These are phyloP conservation scores for Vitis hybrid DNA, from an alignment of 177 flowering plant genomes.

Conservation along the genomic window DNA sequence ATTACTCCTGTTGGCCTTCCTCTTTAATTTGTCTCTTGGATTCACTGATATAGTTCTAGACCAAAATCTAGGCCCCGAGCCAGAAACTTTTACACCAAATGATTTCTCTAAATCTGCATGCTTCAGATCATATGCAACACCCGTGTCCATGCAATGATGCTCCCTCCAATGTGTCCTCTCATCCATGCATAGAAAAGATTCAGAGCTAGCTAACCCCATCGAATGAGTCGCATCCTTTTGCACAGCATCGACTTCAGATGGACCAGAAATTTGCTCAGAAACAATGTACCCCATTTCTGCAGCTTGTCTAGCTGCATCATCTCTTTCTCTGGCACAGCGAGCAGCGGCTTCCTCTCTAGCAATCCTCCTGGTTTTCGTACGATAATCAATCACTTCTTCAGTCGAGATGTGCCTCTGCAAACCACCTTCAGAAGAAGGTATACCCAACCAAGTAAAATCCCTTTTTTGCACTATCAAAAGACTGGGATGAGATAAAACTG, in stretches of 20 bases:
- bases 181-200: slow-evolving; percentile 52
- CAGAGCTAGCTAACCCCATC: slow-evolving; percentile 24
- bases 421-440: slow-evolving; percentile 58
- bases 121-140: slow-evolving; percentile 67
- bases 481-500: slow-evolving; percentile 72
- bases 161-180: slow-evolving; percentile 72
- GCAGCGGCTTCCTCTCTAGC: slow-evolving; percentile 80
- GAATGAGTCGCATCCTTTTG: slow-evolving; percentile 29
- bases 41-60: slow-evolving; percentile 55
- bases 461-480: slow-evolving; percentile 78
- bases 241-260: slow-evolving; percentile 26
- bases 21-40: slow-evolving; percentile 47
- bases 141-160: slow-evolving; percentile 82
- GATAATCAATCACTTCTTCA: slow-evolving; percentile 94
- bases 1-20: slow-evolving; percentile 50
- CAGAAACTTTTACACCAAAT: slow-evolving; percentile 63
- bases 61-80: slow-evolving; percentile 59
- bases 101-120: slow-evolving; percentile 89
- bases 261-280: slow-evolving; percentile 31
- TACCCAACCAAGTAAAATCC: slow-evolving; percentile 88
- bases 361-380: slow-evolving; percentile 79
- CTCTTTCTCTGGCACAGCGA: slow-evolving; percentile 66
- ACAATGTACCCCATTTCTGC: slow-evolving; percentile 75
- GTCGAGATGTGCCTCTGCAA: slow-evolving; percentile 56
- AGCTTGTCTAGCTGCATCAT: slow-evolving; percentile 63